Evolutionary conservation across 257 asterid genomes (phyloP).

Genomic region (Solanum lycopersicoides): DNA sequence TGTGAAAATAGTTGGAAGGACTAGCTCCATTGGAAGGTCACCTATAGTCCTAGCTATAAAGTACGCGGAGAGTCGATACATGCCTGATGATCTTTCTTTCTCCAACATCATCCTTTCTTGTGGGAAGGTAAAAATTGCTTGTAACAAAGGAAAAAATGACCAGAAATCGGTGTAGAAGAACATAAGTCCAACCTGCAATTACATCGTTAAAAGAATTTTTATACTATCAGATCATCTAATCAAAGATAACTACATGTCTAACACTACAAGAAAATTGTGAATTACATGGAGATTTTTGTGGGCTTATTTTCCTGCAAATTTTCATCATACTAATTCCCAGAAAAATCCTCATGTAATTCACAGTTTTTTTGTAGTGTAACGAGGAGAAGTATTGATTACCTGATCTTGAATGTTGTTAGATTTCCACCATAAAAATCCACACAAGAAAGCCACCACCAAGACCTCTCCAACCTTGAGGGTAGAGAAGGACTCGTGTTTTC

Average conservation of each 20-base stretch:
- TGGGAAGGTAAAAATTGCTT: conserved; percentile 79
- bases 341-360: too few relatives aligned
- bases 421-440: conserved; percentile 75
- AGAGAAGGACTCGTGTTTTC: conserved; percentile 67
- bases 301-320: too few relatives aligned
- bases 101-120: conserved; percentile 52
- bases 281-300: too few relatives aligned
- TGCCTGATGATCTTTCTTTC: conserved; percentile 76
- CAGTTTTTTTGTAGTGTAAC: too few relatives aligned
- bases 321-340: too few relatives aligned
- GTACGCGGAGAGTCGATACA: conserved; percentile 73
- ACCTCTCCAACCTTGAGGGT: conserved; percentile 44
- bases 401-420: conserved; percentile 66
- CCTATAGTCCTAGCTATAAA: conserved; percentile 69
- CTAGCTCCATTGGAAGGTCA: conserved; percentile 72
- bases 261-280: too few relatives aligned
- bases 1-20: conserved; percentile 57
- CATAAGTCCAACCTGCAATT: conserved; percentile 48
- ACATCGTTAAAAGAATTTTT: neutral
- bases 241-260: neutral
- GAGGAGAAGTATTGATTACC: conserved; percentile 14
- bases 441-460: conserved; percentile 30
- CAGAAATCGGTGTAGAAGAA: conserved; percentile 57
- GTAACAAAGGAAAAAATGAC: conserved; percentile 70
- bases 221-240: neutral